Base-by-base conservation (phyloP, 1,284 basidiomycete species). In the Cutaneotrichosporon dermatis region DNA sequence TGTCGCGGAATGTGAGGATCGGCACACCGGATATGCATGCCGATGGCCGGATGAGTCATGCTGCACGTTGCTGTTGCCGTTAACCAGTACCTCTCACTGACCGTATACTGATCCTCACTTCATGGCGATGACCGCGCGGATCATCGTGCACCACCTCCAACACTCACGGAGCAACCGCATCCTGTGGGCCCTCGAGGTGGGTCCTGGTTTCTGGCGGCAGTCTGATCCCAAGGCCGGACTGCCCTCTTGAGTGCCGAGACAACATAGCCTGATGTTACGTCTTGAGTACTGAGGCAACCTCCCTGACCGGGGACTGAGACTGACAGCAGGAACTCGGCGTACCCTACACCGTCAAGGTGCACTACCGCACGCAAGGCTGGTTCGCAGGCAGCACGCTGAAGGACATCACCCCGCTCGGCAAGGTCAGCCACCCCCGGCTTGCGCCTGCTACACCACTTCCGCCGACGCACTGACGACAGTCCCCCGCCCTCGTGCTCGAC, bases 91-190 rank as follows among this genome's bases (percentile, higher is more conserved):
- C 25, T 25, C 25, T 25, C 25, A 25, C 25, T 25, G 25, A 25
- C 25, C 25, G 25, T 25, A 25, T 25, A 25, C 25, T 25, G 25
- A 25, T 25, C 25, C 25, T 25, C 25, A 25, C 25, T 25, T 25
- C 25, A 25, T 25, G 25, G 25, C 25, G 25, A 25, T 25, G 25
- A 25, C 25, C 25, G 25, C 25, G 25, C 25, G 25, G 25, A 25
- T 58, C 34, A 62, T 63, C 9, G 59, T 74, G 10, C 72, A 76
- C 58, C 73, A 76, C 66, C 66, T 76, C 35, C 67, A 72, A 56
- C 35, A 50, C 40, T 75, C 72, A 8, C 63, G 73, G 40, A 71
- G 70, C 1, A 66, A 69, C 13, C 60, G 74, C 16, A 64, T 75
- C 41, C 70, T 63, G 36, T 58, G 55, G 60, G 45, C 61, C 11